Evolutionary conservation across 495 filamentous ascomycete genomes (phyloP).

Genomic region (Aspergillus kassunensis): DNA sequence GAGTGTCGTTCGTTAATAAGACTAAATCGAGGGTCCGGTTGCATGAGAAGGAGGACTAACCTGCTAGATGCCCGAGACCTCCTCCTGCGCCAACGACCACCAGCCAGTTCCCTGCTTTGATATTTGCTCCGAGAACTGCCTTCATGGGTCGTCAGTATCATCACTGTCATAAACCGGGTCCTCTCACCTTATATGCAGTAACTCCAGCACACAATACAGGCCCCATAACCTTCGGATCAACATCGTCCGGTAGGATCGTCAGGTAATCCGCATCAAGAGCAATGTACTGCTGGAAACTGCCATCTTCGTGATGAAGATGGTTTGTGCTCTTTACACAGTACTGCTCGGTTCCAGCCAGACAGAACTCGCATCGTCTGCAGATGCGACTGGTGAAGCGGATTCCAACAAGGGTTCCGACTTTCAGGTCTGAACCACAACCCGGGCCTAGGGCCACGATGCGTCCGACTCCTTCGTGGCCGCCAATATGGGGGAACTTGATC

Average conservation of each 20-base stretch:
- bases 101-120: constrained; percentile 41
- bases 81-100: constrained; percentile 49
- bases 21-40: not conserved
- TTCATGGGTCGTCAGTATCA: too few species aligned
- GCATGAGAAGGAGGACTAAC: constrained; percentile 17
- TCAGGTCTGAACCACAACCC: constrained; percentile 18
- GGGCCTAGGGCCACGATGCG: constrained; percentile 38
- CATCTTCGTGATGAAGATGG: constrained; percentile 49
- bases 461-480: constrained; percentile 48
- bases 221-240: constrained; percentile 40
- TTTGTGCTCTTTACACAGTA: constrained; percentile 43
- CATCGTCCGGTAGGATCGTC: constrained; percentile 43
- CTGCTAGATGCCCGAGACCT: constrained; percentile 45
- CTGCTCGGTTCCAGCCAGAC: constrained; percentile 45
- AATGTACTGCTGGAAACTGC: constrained; percentile 46
- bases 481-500: constrained; percentile 47
- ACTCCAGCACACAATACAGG: constrained; percentile 45
- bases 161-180: too few species aligned
- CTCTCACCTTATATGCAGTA: constrained; percentile 37
- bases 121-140: constrained; percentile 39
- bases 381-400: constrained; percentile 45
- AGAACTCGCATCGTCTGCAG: constrained; percentile 47
- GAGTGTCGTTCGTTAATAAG: not conserved
- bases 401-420: constrained; percentile 41
- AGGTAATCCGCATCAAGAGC: constrained; percentile 44